phyloP scores from a whole-genome alignment of 75 land plant genomes.

The Azolla pinnata region DNA sequence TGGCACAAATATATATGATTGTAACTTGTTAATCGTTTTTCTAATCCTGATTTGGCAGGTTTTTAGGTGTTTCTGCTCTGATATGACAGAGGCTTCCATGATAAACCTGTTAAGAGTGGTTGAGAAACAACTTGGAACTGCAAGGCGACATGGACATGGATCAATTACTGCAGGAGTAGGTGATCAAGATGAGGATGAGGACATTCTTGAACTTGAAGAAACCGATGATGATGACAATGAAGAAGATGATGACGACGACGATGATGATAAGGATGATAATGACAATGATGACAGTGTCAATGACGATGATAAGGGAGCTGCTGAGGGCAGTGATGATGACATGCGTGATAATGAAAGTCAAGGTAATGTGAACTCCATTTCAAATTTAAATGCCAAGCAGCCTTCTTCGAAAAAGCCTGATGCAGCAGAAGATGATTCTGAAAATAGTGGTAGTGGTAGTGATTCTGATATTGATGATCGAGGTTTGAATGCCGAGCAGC shows the following conservation, averaged over 20 bases:
- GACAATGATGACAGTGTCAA: too few species aligned
- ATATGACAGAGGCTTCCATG: slow-evolving; percentile 60
- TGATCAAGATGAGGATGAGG: slow-evolving; percentile 59
- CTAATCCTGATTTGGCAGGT: slow-evolving; percentile 62
- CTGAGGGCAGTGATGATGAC: slow-evolving; percentile 43
- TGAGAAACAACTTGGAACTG: slow-evolving; percentile 50
- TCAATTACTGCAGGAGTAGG: slow-evolving; percentile 17
- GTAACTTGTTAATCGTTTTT: too few species aligned
- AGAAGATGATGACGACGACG: slow-evolving; percentile 41
- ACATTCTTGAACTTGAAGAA: slow-evolving; percentile 40
- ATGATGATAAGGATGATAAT: slow-evolving; percentile 31
- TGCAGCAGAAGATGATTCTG: slow-evolving; percentile 10
- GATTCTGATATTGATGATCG: slow-evolving; percentile 14
- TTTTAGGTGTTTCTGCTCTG: slow-evolving; percentile 55
- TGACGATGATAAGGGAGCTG: too few species aligned
- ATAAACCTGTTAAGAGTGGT: slow-evolving; percentile 57
- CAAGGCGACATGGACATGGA: slow-evolving; percentile 42
- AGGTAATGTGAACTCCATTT: neutral
- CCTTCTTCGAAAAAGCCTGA: neutral
- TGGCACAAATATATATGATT: too few species aligned
- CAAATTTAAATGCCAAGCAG: neutral
- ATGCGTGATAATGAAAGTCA: slow-evolving; percentile 39
- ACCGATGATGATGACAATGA: slow-evolving; percentile 43
- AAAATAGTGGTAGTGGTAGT: neutral
- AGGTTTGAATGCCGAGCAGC: neutral